These are phyloP conservation scores for Cymbopogon flexuosus DNA, from an alignment of 202 grass and related monocot genomes.

Conservation along the genomic window DNA sequence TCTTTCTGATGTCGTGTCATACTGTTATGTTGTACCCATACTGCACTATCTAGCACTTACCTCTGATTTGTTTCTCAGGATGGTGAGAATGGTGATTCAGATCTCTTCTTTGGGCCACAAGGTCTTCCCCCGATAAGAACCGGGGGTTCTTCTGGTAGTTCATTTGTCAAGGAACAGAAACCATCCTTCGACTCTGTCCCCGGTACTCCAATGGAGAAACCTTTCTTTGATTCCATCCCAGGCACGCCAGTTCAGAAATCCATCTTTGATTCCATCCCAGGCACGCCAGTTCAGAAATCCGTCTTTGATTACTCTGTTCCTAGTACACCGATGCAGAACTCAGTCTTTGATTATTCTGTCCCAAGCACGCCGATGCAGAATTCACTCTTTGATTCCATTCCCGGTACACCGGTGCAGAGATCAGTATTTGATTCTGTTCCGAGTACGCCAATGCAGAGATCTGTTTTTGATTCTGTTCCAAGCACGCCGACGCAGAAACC, in stretches of 20 bases:
- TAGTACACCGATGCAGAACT: slow-evolving; percentile 59
- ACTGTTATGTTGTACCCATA: not conserved
- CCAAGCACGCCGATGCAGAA: slow-evolving; percentile 62
- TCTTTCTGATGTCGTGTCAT: slow-evolving; percentile 6
- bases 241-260: slow-evolving; percentile 35
- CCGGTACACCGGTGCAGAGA: slow-evolving; percentile 53
- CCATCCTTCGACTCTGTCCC: slow-evolving; percentile 93
- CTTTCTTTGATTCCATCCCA: slow-evolving; percentile 52
- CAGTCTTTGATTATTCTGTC: slow-evolving; percentile 71
- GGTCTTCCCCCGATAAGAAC: slow-evolving; percentile 84
- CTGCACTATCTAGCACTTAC: slow-evolving; percentile 12
- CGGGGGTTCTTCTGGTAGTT: slow-evolving; percentile 49
- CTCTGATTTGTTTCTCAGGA: slow-evolving; percentile 51
- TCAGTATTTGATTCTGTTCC: slow-evolving; percentile 63
- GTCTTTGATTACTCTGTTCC: slow-evolving; percentile 59
- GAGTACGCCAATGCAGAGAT: slow-evolving; percentile 51
- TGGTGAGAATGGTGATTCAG: slow-evolving; percentile 60
- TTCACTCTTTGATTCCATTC: slow-evolving; percentile 64
- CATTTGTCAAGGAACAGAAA: slow-evolving; percentile 56
- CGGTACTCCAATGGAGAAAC: slow-evolving; percentile 65
- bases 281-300: slow-evolving; percentile 30
- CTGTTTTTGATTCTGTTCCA: slow-evolving; percentile 62
- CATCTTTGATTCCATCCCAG: slow-evolving; percentile 40
- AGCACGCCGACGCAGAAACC: slow-evolving; percentile 45
- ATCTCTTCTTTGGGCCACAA: slow-evolving; percentile 77